A percentile compares a stretch with the other conserved stretches of the same genome.
These are phyloP conservation scores for Prunus fruticosa DNA, from an alignment of 306 rosid genomes.

Conservation along the genomic window DNA sequence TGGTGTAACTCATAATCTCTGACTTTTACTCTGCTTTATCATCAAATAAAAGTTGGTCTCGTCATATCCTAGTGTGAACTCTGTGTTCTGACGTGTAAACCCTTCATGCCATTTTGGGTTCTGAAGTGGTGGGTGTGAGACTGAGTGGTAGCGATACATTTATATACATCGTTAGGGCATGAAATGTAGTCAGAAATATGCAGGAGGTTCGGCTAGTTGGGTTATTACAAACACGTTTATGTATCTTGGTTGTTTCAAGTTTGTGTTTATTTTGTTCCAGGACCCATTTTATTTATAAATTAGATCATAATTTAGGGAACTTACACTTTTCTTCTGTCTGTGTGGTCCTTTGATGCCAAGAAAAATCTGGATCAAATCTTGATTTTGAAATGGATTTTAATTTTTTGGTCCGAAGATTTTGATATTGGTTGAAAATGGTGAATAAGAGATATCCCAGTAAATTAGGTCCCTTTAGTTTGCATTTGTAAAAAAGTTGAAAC, in stretches of 20 bases:
- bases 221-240: not conserved
- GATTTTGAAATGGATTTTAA: not conserved
- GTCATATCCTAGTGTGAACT: constrained; percentile 7
- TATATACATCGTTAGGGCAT: not conserved
- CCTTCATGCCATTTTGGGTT: not conserved
- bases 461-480: not conserved
- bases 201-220: constrained; percentile 15
- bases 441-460: not conserved
- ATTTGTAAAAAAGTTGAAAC: no score
- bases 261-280: not conserved
- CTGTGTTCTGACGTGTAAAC: constrained; percentile 1
- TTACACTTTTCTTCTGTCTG: not conserved
- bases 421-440: not conserved
- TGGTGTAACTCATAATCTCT: constrained; percentile 45
- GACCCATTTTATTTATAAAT: constrained; percentile 1
- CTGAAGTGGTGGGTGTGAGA: constrained; percentile 9
- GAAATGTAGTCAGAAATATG: constrained; percentile 9
- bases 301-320: constrained; percentile 1
- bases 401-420: no score
- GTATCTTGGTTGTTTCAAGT: not conserved
- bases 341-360: not conserved
- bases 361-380: not conserved
- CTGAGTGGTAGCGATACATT: constrained; percentile 4
- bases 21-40: not conserved
- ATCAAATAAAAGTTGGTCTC: not conserved